A percentile compares a stretch with the other conserved stretches of the same genome.
Evolutionary conservation across 2,329 filamentous ascomycete genomes (phyloP).

Genomic region (Cytospora piceae): DNA sequence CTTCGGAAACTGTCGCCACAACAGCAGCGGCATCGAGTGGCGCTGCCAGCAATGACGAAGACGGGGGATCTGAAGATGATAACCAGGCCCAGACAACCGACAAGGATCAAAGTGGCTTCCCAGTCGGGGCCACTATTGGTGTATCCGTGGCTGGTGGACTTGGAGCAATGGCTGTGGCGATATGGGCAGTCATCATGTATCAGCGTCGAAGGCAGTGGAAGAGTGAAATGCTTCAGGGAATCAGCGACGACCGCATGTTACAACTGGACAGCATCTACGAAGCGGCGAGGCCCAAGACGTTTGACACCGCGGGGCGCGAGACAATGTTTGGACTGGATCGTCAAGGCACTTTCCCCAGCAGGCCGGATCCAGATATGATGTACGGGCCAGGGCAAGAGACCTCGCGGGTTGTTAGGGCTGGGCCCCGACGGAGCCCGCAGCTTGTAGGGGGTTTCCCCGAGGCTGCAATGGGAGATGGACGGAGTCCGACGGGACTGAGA

Average conservation of each 20-base stretch:
- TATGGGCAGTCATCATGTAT: constrained; percentile 19
- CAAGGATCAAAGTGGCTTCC: neutral
- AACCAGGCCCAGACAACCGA: neutral
- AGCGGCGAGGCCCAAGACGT: constrained; percentile 9
- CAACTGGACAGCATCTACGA: constrained; percentile 18
- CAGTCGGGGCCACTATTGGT: constrained; percentile 12
- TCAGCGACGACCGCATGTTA: constrained; percentile 22
- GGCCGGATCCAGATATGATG: constrained; percentile 1
- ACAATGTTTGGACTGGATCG: constrained; percentile 3
- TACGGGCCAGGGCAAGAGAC: constrained; percentile 21
- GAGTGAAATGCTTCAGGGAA: constrained; percentile 18
- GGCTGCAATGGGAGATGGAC: neutral
- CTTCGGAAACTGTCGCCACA: neutral
- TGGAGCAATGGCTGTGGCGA: constrained; percentile 9
- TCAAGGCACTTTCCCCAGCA: constrained; percentile 1
- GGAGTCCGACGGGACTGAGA: neutral
- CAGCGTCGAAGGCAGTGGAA: constrained; percentile 10
- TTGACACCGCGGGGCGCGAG: constrained; percentile 12
- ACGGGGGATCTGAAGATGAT: neutral
- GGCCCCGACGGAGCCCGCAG: constrained; percentile 20
- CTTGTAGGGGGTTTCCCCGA: neutral
- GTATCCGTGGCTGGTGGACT: constrained; percentile 16
- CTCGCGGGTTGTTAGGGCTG: constrained; percentile 15
- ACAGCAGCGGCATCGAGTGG: constrained; percentile 4
- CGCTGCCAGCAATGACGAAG: neutral